phyloP scores from a whole-genome alignment of 441 rosid species.

The Melastoma candidum region DNA sequence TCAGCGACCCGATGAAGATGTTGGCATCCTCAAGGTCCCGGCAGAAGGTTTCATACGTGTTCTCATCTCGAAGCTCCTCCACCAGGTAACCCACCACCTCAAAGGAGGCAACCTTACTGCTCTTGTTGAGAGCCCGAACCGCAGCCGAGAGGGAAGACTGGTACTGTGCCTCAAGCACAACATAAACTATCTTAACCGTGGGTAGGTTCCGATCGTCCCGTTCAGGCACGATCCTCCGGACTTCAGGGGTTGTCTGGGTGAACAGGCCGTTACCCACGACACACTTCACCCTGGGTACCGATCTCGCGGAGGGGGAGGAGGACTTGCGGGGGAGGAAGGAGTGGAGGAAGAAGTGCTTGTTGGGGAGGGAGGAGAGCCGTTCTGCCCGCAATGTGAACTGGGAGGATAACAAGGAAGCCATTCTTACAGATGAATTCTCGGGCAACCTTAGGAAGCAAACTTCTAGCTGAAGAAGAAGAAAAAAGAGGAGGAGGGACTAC shows the following conservation, averaged over 20 bases:
- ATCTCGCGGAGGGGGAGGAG: constrained; percentile 26
- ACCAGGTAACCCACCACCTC: constrained; percentile 93
- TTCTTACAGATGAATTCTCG: constrained; percentile 8
- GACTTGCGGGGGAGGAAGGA: constrained; percentile 55
- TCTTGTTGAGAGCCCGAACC: constrained; percentile 59
- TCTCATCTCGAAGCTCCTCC: constrained; percentile 34
- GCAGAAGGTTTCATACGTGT: constrained; percentile 64
- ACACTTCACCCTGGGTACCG: constrained; percentile 44
- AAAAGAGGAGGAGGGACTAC: not conserved
- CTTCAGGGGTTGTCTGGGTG: constrained; percentile 86
- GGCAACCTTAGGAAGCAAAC: constrained; percentile 14
- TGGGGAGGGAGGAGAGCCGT: constrained; percentile 61
- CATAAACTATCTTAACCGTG: constrained; percentile 76
- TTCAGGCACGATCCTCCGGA: constrained; percentile 77
- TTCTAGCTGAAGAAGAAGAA: constrained; percentile 14
- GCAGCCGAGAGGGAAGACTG: constrained; percentile 49
- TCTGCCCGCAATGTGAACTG: constrained; percentile 60
- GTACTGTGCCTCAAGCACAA: constrained; percentile 96
- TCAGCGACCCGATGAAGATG: constrained; percentile 87
- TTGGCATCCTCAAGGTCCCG: constrained; percentile 84
- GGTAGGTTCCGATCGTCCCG: constrained; percentile 47
- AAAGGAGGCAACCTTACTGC: constrained; percentile 45
- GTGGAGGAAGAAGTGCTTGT: constrained; percentile 70
- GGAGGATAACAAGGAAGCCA: constrained; percentile 76
- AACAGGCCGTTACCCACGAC: constrained; percentile 84